Conservation (phyloP, 352 stramenopile genomes). For the Phytophthora kernoviae region DNA sequence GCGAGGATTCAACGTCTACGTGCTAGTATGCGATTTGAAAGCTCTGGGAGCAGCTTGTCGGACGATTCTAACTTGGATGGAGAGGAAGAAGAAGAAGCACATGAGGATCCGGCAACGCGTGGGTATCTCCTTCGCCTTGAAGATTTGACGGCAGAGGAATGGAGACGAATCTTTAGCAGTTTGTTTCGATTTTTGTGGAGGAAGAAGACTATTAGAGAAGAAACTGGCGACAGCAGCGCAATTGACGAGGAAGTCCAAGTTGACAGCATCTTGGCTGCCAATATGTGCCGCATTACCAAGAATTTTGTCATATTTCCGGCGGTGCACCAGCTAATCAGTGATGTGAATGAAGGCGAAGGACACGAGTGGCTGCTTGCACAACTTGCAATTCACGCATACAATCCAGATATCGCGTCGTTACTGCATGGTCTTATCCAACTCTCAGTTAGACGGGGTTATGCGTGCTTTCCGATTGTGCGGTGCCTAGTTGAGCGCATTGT, state of each 20-base stretch:
- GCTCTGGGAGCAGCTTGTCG: constrained; percentile 47
- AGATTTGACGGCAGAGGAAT: constrained; percentile 65
- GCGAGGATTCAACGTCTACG: constrained; percentile 39
- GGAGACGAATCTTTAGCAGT: constrained; percentile 72
- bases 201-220: constrained; percentile 5
- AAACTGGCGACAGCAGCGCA: constrained; percentile 1
- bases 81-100: constrained; percentile 30
- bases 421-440: constrained; percentile 72
- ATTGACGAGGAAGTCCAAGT: constrained; percentile 42
- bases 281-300: constrained; percentile 78
- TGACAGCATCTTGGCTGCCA: constrained; percentile 62
- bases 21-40: constrained; percentile 51
- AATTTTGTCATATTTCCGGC: constrained; percentile 70
- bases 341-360: constrained; percentile 35
- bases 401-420: constrained; percentile 61
- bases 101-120: constrained; percentile 43
- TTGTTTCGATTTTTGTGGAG: constrained; percentile 65
- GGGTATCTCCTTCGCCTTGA: constrained; percentile 71
- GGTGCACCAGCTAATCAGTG: constrained; percentile 59
- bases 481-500: constrained; percentile 61
- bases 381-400: constrained; percentile 61
- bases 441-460: constrained; percentile 48
- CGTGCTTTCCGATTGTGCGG: constrained; percentile 51
- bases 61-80: constrained; percentile 32
- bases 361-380: constrained; percentile 52